Conservation (phyloP, 1,284 basidiomycete genomes). For the Neonothopanus nambi region DNA sequence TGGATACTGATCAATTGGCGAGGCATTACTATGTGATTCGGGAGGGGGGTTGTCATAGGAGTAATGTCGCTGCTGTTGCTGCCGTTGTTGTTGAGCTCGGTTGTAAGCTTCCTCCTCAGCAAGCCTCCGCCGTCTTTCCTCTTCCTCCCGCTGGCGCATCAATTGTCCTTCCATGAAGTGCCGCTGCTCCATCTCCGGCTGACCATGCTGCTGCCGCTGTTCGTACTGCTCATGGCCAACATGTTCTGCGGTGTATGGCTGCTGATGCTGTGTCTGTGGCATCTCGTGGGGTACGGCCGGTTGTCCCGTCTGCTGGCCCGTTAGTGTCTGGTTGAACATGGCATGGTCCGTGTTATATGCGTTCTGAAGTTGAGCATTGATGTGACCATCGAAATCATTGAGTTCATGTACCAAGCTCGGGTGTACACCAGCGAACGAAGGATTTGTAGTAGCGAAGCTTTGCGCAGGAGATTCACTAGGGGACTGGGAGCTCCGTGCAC, state of each 20-base stretch:
- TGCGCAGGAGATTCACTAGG: conserved; percentile 20
- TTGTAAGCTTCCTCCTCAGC: conserved; percentile 11
- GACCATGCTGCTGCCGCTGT: conserved; percentile 13
- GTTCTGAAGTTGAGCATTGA: conserved; percentile 54
- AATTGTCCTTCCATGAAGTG: conserved; percentile 19
- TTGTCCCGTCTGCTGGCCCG: conserved; percentile 4
- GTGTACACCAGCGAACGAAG: conserved; percentile 52
- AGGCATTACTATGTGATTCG: conserved; percentile 10
- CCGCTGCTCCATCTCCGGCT: conserved; percentile 6
- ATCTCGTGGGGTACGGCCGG: conserved; percentile 9
- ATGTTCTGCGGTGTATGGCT: conserved; percentile 18
- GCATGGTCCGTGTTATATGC: conserved; percentile 41
- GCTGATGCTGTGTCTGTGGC: conserved; percentile 19
- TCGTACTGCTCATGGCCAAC: conserved; percentile 20
- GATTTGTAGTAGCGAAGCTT: conserved; percentile 32
- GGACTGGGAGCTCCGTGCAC: conserved; percentile 18
- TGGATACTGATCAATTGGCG: neutral
- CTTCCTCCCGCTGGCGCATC: conserved; percentile 23
- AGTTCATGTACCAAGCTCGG: conserved; percentile 62
- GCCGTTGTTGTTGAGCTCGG: conserved; percentile 14
- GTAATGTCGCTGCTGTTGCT: conserved; percentile 21
- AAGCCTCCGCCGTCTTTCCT: conserved; percentile 14
- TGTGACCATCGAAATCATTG: conserved; percentile 55
- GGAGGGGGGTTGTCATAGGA: conserved; percentile 8
- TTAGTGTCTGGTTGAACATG: conserved; percentile 26